Percentiles rank a stretch among this genome's conserved stretches.
These are phyloP conservation scores for Daldinia decipiens DNA, from an alignment of 495 filamentous ascomycete genomes.

Conservation along the genomic window DNA sequence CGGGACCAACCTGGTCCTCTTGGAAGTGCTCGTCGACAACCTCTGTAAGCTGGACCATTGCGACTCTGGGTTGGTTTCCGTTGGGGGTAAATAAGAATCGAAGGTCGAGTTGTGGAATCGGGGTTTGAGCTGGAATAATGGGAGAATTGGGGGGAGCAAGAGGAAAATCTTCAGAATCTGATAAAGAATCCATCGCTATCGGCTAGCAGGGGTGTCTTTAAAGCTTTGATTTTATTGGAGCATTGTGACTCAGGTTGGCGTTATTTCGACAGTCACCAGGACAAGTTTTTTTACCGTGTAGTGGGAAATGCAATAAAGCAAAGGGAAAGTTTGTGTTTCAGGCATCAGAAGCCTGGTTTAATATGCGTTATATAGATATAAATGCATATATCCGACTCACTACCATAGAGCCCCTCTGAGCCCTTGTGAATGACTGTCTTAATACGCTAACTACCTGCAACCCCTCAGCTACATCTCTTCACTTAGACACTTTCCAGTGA, in stretches of 20 bases:
- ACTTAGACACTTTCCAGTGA: not conserved
- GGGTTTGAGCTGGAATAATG: not conserved
- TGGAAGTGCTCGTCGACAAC: slow-evolving; percentile 95
- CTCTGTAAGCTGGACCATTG: slow-evolving; percentile 95
- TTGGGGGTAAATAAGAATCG: not conserved
- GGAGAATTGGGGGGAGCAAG: slow-evolving; percentile 23
- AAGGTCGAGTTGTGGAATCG: not conserved
- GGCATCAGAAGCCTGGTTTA: not conserved
- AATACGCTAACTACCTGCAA: not conserved
- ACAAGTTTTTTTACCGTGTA: not conserved
- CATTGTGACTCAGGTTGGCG: not conserved
- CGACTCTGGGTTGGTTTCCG: slow-evolving; percentile 1
- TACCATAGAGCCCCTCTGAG: not conserved
- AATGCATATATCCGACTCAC: not conserved
- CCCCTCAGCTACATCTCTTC: not conserved
- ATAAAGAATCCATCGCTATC: slow-evolving; percentile 12
- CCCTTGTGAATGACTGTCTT: not conserved
- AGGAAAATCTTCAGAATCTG: slow-evolving; percentile 21
- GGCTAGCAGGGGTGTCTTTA: slow-evolving; percentile 8
- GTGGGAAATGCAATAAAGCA: not conserved
- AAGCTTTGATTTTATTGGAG: not conserved
- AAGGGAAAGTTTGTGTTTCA: not conserved
- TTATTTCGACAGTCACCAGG: not conserved
- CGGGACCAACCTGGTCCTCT: slow-evolving; percentile 72
- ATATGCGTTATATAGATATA: slow-evolving; percentile 1